phyloP scores from a whole-genome alignment of 148 eudicot genomes.

The Pouteria glomerata region DNA sequence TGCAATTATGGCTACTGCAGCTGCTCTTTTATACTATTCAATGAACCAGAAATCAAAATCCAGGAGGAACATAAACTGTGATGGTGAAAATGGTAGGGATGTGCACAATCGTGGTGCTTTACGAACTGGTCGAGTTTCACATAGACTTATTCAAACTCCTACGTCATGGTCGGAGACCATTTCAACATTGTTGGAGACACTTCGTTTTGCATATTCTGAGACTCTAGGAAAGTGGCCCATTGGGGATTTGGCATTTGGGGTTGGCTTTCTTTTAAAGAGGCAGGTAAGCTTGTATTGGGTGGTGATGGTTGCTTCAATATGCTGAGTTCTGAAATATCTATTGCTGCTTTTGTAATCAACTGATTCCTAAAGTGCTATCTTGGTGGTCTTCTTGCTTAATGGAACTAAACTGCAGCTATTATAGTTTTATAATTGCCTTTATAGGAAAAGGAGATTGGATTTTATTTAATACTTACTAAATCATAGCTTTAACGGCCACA shows the following conservation, averaged over 20 bases:
- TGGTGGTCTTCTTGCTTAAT: too few species aligned
- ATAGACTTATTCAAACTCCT: conserved; percentile 83
- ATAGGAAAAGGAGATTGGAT: too few species aligned
- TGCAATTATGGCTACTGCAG: conserved; percentile 95
- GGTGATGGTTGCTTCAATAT: not conserved
- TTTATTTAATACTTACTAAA: too few species aligned
- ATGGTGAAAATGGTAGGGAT: conserved; percentile 49
- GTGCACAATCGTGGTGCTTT: conserved; percentile 30
- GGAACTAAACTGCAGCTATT: too few species aligned
- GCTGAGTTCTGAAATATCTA: too few species aligned
- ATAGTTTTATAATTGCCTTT: too few species aligned
- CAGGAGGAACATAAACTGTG: conserved; percentile 31
- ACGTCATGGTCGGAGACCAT: conserved; percentile 96
- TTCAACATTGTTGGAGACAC: conserved; percentile 90
- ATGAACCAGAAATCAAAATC: conserved; percentile 60
- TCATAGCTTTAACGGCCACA: too few species aligned
- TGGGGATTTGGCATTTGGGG: conserved; percentile 97
- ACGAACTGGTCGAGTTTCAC: conserved; percentile 82
- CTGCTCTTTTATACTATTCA: conserved; percentile 86
- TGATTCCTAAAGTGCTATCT: too few species aligned
- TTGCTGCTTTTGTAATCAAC: too few species aligned
- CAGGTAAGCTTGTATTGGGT: conserved; percentile 47
- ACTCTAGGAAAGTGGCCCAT: conserved; percentile 98
- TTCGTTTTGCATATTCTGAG: conserved; percentile 88
- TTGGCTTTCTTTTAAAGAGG: conserved; percentile 82